Evolutionary conservation across 305 asterid genomes (phyloP), one percentile per base, ranked within the genome.

Genomic region (Fraxinus paxiana): DNA sequence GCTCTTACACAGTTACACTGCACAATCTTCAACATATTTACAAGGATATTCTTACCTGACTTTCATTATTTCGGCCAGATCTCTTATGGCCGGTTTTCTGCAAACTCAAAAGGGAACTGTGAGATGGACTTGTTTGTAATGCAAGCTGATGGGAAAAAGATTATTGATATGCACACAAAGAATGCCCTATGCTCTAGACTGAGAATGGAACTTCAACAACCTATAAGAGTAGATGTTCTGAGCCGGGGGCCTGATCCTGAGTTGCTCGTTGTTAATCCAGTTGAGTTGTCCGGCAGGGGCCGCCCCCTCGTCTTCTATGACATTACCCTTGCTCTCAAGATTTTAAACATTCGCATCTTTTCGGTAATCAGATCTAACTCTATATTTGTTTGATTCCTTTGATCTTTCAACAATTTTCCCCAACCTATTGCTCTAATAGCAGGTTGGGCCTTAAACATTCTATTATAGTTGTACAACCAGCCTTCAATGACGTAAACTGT

Each of bases 251-350:
- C 97, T 0, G 98, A 91, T 26, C 89, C 94, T 0, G 98, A 92
- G 86, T 88, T 93, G 51, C 83, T 93, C 33, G 92, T 92, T 1
- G 94, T 86, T 28, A 92, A 93, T 75, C 98, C 95, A 0, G 93
- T 91, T 12, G 93, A 91, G 87, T 81, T 92, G 48, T 91, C 98
- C 0, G 94, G 98, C 56, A 80, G 89, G 67, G 98, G 98, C 31
- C 90, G 98, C 74, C 97, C 97, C 24, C 94, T 89, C 1, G 95
- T 93, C 65, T 91, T 92, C 83, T 88, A 90, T 70, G 97, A 91
- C 75, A 90, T 93, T 67, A 93, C 98, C 9, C 90, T 89, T 10
- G 92, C 94, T 76, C 92, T 93, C 85, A 91, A 86, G 79, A 85
- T 79, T 51, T 82, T 91, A 5, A 84, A 89, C 80, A 87, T 89